A percentile compares a stretch with the other conserved stretches of the same genome.
These are phyloP conservation scores for Ploettnerulaceae sp. DNA, from an alignment of 2,329 filamentous ascomycete species.

Conservation along the genomic window DNA sequence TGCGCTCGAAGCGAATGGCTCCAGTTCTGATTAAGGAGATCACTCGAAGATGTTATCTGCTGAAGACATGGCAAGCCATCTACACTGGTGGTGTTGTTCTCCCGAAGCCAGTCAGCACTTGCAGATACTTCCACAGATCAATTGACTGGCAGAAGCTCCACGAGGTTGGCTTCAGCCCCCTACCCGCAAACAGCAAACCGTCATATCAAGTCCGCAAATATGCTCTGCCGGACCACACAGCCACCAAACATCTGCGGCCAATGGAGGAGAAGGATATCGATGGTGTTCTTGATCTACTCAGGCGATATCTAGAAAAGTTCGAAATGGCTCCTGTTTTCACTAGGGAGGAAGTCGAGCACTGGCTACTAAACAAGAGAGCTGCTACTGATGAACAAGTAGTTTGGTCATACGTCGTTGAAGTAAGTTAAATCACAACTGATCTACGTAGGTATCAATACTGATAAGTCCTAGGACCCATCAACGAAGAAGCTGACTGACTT, in stretches of 20 bases:
- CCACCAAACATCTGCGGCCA: slow-evolving; percentile 68
- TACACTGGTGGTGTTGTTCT: slow-evolving; percentile 92
- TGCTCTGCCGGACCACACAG: slow-evolving; percentile 68
- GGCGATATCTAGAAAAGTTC: slow-evolving; percentile 73
- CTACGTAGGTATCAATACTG: slow-evolving; percentile 1
- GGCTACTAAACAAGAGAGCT: slow-evolving; percentile 69
- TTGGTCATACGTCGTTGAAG: slow-evolving; percentile 89
- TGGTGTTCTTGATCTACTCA: slow-evolving; percentile 67
- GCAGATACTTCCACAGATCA: slow-evolving; percentile 90
- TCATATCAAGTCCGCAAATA: slow-evolving; percentile 83
- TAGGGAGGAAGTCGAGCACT: slow-evolving; percentile 79
- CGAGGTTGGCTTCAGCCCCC: slow-evolving; percentile 87
- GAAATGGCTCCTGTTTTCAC: slow-evolving; percentile 80
- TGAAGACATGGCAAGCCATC: slow-evolving; percentile 87
- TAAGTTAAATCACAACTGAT: slow-evolving; percentile 32
- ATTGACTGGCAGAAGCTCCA: slow-evolving; percentile 96
- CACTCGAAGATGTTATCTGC: slow-evolving; percentile 82
- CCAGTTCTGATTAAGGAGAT: slow-evolving; percentile 98
- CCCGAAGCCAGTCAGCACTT: slow-evolving; percentile 86
- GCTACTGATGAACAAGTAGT: slow-evolving; percentile 73
- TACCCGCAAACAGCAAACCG: slow-evolving; percentile 79
- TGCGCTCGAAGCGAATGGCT: slow-evolving; percentile 85
- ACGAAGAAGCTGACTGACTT: slow-evolving; percentile 89
- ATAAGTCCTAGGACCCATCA: slow-evolving; percentile 44
- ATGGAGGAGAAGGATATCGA: slow-evolving; percentile 79